phyloP scores from a whole-genome alignment of 2,329 filamentous ascomycete species.

The Colletotrichum tanaceti region DNA sequence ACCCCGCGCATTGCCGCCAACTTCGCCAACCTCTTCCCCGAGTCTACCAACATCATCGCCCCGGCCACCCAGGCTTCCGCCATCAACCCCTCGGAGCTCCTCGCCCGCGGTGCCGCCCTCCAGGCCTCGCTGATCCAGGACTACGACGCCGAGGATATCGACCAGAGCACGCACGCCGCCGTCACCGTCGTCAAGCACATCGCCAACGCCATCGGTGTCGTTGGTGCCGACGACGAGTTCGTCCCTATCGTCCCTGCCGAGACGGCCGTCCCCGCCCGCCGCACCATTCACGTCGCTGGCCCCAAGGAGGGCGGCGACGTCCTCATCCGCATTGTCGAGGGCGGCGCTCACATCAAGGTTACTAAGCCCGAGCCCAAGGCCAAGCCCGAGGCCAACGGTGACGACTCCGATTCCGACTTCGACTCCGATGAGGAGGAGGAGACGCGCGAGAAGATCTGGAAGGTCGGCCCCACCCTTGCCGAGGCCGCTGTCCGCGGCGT shows the following conservation, averaged over 20 bases:
- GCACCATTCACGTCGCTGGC: slow-evolving; percentile 81
- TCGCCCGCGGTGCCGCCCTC: slow-evolving; percentile 90
- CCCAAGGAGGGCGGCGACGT: slow-evolving; percentile 88
- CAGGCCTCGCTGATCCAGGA: slow-evolving; percentile 95
- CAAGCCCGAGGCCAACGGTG: slow-evolving; percentile 72
- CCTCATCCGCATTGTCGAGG: slow-evolving; percentile 88
- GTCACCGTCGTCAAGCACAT: slow-evolving; percentile 95
- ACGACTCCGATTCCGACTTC: slow-evolving; percentile 75
- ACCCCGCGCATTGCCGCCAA: slow-evolving; percentile 92
- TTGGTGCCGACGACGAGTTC: slow-evolving; percentile 77
- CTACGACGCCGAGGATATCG: slow-evolving; percentile 92
- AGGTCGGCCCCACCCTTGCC: slow-evolving; percentile 82
- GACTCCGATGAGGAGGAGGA: slow-evolving; percentile 81
- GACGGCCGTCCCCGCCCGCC: slow-evolving; percentile 89
- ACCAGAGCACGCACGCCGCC: slow-evolving; percentile 94
- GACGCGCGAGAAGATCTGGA: slow-evolving; percentile 90
- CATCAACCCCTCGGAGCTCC: slow-evolving; percentile 93
- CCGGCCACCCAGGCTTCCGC: slow-evolving; percentile 81
- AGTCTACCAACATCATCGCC: slow-evolving; percentile 80
- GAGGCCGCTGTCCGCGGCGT: slow-evolving; percentile 86
- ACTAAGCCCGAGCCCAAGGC: slow-evolving; percentile 86
- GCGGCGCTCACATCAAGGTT: slow-evolving; percentile 90
- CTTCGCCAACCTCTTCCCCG: slow-evolving; percentile 82
- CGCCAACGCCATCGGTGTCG: slow-evolving; percentile 86
- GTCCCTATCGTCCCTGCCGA: slow-evolving; percentile 84